phyloP scores from a whole-genome alignment of 345 rosid species.

The Rhizophora mangle region DNA sequence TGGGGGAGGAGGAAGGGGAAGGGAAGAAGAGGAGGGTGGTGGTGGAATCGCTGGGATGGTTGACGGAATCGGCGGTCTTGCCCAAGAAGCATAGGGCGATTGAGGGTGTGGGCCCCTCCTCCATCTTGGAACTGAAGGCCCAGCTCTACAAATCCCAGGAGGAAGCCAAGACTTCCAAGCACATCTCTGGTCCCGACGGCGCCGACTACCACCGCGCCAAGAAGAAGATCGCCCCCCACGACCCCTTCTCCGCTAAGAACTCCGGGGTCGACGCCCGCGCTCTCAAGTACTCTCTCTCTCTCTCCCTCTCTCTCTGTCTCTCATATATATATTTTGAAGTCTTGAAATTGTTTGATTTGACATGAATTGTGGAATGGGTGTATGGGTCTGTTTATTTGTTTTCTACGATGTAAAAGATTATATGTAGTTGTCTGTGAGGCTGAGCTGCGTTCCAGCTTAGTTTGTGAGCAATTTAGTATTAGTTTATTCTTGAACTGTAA shows the following conservation, averaged over 20 bases:
- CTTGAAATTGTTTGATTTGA: background rate
- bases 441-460: no score
- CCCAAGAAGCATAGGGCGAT: conserved; percentile 87
- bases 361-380: no score
- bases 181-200: conserved; percentile 45
- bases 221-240: conserved; percentile 43
- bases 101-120: conserved; percentile 83
- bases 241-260: conserved; percentile 60
- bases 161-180: conserved; percentile 67
- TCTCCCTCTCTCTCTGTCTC: background rate
- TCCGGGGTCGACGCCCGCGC: conserved; percentile 84
- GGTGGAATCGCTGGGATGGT: conserved; percentile 92
- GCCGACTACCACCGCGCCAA: conserved; percentile 76
- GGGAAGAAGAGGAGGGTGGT: conserved; percentile 54
- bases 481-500: no score
- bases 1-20: conserved; percentile 38
- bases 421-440: no score
- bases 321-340: background rate
- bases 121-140: conserved; percentile 87
- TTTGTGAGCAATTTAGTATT: no score
- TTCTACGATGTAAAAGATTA: no score
- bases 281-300: conserved; percentile 38
- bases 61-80: conserved; percentile 84
- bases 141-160: conserved; percentile 84
- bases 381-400: no score